Evolutionary conservation across 805 yeast genomes (phyloP), one percentile per base, ranked within the genome.

Genomic region (Candida mattraensis): DNA sequence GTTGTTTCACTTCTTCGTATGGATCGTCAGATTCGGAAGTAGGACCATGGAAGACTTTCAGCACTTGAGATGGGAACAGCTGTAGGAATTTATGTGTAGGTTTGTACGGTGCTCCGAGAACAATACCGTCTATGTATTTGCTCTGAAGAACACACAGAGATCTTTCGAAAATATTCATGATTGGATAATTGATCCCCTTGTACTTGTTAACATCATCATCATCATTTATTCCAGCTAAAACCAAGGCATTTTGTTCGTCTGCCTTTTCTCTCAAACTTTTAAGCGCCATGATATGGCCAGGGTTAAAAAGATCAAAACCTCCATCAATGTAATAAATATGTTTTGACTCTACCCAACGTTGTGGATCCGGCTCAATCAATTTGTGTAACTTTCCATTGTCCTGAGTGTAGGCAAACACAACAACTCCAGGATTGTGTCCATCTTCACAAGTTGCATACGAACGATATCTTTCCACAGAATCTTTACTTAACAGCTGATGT

Each of bases 101-200:
- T 3, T 45, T 47, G 44, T 67, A 70, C 12, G 91, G 89, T 1
- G 86, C 86, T 3, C 80, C 83, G 23, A 91, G 58, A 1, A 93
- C 66, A 3, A 87, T 68, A 1, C 84, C 87, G 54, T 87, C 95
- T 19, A 88, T 87, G 49, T 83, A 84, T 36, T 73, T 72, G 61
- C 96, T 87, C 60, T 91, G 96, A 50, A 93, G 64, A 5, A 88
- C 89, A 59, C 96, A 87, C 42, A 93, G 65, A 0, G 89, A 73
- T 42, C 98, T 74, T 60, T 93, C 98, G 42, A 83, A 76, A 13
- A 85, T 50, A 51, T 85, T 87, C 97, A 93, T 93, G 24, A 88
- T 78, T 18, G 95, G 94, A 52, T 78, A 77, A 48, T 78, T 78
- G 33, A 70, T 61, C 13, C 88, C 89, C 50, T 78, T 75, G 50